These are phyloP conservation scores for Ascochyta pisi DNA, from an alignment of 2,329 filamentous ascomycete genomes.

Conservation along the genomic window DNA sequence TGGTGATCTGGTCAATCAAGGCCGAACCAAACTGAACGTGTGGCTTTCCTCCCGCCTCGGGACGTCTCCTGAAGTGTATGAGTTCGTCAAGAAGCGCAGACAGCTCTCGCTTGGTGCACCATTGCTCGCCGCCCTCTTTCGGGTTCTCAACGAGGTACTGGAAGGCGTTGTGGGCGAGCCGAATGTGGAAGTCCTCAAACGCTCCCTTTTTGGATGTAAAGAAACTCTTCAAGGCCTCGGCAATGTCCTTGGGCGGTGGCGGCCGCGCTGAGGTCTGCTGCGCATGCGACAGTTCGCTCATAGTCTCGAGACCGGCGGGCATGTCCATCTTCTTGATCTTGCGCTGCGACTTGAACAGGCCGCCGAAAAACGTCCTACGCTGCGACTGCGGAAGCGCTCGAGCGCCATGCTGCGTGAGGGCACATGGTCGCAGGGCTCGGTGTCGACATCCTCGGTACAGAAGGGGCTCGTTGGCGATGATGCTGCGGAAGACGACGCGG, in stretches of 20 bases:
- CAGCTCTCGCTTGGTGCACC: constrained; percentile 38
- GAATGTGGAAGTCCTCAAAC: constrained; percentile 54
- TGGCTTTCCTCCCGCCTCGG: constrained; percentile 47
- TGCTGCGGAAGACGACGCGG: constrained; percentile 64
- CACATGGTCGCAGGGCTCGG: constrained; percentile 38
- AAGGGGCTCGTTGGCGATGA: constrained; percentile 60
- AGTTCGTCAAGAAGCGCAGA: constrained; percentile 20
- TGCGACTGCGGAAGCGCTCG: constrained; percentile 39
- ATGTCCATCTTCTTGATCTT: constrained; percentile 66
- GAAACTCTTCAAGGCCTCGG: constrained; percentile 58
- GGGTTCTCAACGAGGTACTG: constrained; percentile 60
- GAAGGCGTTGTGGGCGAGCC: constrained; percentile 66
- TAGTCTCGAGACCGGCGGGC: constrained; percentile 73
- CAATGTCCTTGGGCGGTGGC: constrained; percentile 68
- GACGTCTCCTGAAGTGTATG: constrained; percentile 31
- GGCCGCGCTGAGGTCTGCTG: constrained; percentile 69
- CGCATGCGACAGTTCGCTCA: constrained; percentile 72
- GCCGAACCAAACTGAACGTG: constrained; percentile 52
- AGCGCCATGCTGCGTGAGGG: constrained; percentile 29
- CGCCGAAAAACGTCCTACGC: constrained; percentile 66
- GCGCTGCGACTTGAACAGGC: constrained; percentile 69
- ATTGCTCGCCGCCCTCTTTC: constrained; percentile 33
- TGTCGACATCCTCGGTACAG: constrained; percentile 54
- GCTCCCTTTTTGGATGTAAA: constrained; percentile 32
- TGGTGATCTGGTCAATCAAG: constrained; percentile 31